Evolutionary conservation across 345 rosid genomes (phyloP).

Genomic region (Lepidium aucheri): DNA sequence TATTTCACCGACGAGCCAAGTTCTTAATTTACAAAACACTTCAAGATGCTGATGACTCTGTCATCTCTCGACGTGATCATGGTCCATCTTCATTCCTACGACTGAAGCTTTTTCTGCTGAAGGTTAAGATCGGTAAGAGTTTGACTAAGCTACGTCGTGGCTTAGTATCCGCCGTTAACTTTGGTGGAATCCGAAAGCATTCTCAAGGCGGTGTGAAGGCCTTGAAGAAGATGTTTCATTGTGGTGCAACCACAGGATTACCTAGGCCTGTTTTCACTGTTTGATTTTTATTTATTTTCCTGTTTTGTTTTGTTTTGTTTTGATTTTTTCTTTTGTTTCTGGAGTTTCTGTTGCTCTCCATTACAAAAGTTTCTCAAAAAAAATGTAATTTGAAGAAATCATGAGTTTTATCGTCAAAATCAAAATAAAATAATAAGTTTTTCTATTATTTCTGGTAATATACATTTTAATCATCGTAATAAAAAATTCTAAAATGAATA

Average conservation of each 20-base stretch:
- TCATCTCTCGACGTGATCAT: slow-evolving; percentile 24
- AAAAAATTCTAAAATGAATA: too few species aligned
- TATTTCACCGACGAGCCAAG: slow-evolving; percentile 51
- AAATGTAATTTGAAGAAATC: slow-evolving; percentile 10
- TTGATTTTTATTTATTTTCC: background rate
- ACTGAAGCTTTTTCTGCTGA: slow-evolving; percentile 43
- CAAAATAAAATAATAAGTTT: too few species aligned
- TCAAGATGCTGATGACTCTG: slow-evolving; percentile 32
- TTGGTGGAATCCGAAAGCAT: slow-evolving; percentile 20
- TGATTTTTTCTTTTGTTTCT: background rate
- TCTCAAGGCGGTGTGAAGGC: slow-evolving; percentile 17
- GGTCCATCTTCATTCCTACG: slow-evolving; percentile 34
- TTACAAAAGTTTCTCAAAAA: slow-evolving; percentile 12
- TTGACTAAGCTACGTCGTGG: slow-evolving; percentile 34
- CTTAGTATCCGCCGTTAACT: slow-evolving; percentile 12
- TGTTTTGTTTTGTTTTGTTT: background rate
- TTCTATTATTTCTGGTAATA: too few species aligned
- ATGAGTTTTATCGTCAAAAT: background rate
- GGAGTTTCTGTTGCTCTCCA: background rate
- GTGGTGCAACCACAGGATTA: slow-evolving; percentile 28
- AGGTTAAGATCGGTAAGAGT: slow-evolving; percentile 57
- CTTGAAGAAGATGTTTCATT: slow-evolving; percentile 16
- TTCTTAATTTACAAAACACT: slow-evolving; percentile 73
- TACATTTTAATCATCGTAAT: too few species aligned
- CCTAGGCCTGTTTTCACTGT: slow-evolving; percentile 32